Evolutionary conservation across 495 filamentous ascomycete species (phyloP).

Genomic region (Lasiosphaeria miniovina): DNA sequence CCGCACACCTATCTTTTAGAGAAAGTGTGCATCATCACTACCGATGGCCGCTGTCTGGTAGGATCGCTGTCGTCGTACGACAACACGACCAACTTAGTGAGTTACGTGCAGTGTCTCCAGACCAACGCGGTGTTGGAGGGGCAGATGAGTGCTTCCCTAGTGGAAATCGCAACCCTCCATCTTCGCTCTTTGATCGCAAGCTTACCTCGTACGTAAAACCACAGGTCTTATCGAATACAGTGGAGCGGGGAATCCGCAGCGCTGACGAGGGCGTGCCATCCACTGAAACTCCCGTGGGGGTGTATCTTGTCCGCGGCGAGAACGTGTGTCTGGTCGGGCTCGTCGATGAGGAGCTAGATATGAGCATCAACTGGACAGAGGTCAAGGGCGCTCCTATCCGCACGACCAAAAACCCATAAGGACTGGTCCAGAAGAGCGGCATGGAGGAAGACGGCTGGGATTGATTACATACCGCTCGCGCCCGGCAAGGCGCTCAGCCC

Average conservation of each 20-base stretch:
- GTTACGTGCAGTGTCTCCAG: constrained; percentile 5
- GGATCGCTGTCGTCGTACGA: constrained; percentile 85
- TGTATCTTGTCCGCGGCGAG: constrained; percentile 91
- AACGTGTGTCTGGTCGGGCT: constrained; percentile 90
- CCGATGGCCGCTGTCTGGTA: constrained; percentile 84
- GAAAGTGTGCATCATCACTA: constrained; percentile 86
- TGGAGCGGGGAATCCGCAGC: constrained; percentile 85
- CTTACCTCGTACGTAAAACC: no score
- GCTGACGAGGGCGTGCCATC: constrained; percentile 79
- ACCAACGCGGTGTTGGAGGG: not conserved
- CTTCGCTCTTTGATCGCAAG: no score
- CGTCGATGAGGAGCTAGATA: constrained; percentile 84
- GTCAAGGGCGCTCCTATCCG: constrained; percentile 84
- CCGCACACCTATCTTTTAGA: constrained; percentile 48
- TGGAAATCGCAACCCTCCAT: no score
- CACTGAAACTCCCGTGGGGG: constrained; percentile 74
- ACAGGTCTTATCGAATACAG: constrained; percentile 70
- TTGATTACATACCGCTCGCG: not conserved
- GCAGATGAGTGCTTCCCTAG: not conserved
- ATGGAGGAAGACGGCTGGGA: not conserved
- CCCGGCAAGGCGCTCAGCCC: no score
- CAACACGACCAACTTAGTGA: constrained; percentile 83
- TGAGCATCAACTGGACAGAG: constrained; percentile 83
- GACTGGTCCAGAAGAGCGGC: not conserved
- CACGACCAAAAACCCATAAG: constrained; percentile 63